phyloP scores from a whole-genome alignment of 2,329 filamentous ascomycete species.

The Microsporum ferrugineum region DNA sequence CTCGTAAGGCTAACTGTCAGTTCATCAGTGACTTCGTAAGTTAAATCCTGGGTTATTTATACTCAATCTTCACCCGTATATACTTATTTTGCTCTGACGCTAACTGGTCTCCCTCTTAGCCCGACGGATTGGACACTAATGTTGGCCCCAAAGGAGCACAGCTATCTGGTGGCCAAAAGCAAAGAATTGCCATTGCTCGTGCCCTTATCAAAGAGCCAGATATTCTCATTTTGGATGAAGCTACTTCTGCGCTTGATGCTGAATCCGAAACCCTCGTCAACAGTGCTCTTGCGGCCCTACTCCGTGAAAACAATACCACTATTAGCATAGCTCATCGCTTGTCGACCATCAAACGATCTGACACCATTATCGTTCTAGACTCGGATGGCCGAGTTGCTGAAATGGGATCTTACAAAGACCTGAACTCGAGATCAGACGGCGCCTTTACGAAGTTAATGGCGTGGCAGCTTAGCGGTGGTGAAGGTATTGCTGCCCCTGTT shows the following conservation, averaged over 20 bases:
- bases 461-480: conserved; percentile 90
- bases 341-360: conserved; percentile 90
- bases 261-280: conserved; percentile 97
- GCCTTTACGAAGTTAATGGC: conserved; percentile 96
- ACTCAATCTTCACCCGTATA: no score
- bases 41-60: conserved; percentile 12
- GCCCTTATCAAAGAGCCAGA: conserved; percentile 92
- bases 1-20: conserved; percentile 83
- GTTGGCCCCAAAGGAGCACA: conserved; percentile 88
- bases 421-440: conserved; percentile 61
- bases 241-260: conserved; percentile 88
- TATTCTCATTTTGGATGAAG: conserved; percentile 92
- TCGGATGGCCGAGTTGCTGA: conserved; percentile 82
- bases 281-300: conserved; percentile 66
- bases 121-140: conserved; percentile 85
- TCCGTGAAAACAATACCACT: conserved; percentile 82
- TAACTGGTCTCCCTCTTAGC: conserved; percentile 34
- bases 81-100: neutral
- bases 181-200: conserved; percentile 91
- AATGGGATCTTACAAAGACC: conserved; percentile 67
- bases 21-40: conserved; percentile 86
- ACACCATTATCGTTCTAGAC: conserved; percentile 85
- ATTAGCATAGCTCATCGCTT: conserved; percentile 95
- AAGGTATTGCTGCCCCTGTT: conserved; percentile 29
- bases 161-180: conserved; percentile 91